Evolutionary conservation across 371 early-diverging fungal species (phyloP).

Genomic region (Quaeritorhiza haematococci): DNA sequence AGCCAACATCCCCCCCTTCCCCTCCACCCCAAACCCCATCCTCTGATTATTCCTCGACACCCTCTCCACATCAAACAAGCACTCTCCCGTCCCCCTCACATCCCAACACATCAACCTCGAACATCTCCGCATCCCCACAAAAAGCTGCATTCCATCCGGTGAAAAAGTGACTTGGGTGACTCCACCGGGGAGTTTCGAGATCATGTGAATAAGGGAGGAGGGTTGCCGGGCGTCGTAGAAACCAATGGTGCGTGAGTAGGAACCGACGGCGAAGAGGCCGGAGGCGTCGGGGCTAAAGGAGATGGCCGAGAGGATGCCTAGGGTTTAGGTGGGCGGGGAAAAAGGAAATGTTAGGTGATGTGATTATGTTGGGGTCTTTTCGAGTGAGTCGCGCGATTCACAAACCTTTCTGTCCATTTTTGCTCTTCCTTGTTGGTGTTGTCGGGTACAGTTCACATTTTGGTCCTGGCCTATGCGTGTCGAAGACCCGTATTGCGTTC

Average conservation of each 20-base stretch:
- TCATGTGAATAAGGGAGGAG: no score
- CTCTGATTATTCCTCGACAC: conserved; percentile 62
- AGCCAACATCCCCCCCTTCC: no score
- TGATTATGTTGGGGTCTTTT: no score
- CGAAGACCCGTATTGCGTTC: conserved; percentile 66
- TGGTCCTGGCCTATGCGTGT: conserved; percentile 51
- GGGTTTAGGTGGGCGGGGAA: not conserved
- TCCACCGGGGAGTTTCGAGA: conserved; percentile 41
- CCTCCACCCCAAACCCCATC: conserved; percentile 62
- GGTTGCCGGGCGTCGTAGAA: no score
- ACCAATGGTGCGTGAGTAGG: conserved; percentile 59
- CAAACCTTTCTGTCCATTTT: conserved; percentile 61
- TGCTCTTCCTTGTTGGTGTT: conserved; percentile 53
- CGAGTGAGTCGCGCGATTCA: not conserved
- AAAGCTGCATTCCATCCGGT: conserved; percentile 54
- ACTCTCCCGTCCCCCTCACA: conserved; percentile 59
- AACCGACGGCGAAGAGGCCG: conserved; percentile 65
- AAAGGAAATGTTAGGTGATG: no score
- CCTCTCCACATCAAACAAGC: conserved; percentile 46
- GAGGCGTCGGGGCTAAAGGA: conserved; percentile 61
- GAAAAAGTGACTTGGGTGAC: conserved; percentile 54
- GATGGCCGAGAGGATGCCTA: conserved; percentile 54
- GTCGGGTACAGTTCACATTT: conserved; percentile 39
- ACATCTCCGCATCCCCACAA: conserved; percentile 53
- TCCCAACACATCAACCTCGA: conserved; percentile 63